These are phyloP conservation scores for Penicillium lividum DNA, from an alignment of 495 filamentous ascomycete genomes.

Conservation along the genomic window DNA sequence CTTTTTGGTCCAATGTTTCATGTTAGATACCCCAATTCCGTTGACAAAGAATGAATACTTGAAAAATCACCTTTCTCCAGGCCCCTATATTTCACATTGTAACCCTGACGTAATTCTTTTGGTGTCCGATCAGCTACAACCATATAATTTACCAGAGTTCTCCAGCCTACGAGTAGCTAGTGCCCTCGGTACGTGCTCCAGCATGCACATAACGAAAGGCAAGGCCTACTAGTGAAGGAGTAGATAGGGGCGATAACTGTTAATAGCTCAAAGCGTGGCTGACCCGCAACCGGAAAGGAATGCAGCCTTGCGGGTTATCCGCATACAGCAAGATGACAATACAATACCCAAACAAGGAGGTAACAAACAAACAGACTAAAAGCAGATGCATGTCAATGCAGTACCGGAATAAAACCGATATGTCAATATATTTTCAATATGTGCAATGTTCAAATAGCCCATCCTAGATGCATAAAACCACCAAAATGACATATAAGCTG, in stretches of 20 bases:
- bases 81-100: background rate
- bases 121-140: no score
- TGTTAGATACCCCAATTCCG: background rate
- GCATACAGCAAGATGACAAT: conserved; percentile 2
- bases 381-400: conserved; percentile 2
- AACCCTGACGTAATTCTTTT: background rate
- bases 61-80: background rate
- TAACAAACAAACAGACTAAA: background rate
- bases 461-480: background rate
- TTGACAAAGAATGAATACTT: background rate
- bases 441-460: background rate
- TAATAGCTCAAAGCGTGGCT: background rate
- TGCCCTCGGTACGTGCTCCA: no score
- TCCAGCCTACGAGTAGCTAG: no score
- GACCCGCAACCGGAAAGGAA: conserved; percentile 12
- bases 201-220: no score
- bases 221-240: no score
- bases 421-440: background rate
- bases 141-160: no score
- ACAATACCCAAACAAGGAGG: background rate
- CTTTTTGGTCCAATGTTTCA: background rate
- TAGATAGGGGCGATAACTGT: no score
- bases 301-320: background rate
- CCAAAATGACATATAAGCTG: background rate
- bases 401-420: background rate